Evolutionary conservation across 2,329 filamentous ascomycete species (phyloP), one percentile per base, ranked within the genome.

Genomic region (Neopestalotiopsis clavispora): DNA sequence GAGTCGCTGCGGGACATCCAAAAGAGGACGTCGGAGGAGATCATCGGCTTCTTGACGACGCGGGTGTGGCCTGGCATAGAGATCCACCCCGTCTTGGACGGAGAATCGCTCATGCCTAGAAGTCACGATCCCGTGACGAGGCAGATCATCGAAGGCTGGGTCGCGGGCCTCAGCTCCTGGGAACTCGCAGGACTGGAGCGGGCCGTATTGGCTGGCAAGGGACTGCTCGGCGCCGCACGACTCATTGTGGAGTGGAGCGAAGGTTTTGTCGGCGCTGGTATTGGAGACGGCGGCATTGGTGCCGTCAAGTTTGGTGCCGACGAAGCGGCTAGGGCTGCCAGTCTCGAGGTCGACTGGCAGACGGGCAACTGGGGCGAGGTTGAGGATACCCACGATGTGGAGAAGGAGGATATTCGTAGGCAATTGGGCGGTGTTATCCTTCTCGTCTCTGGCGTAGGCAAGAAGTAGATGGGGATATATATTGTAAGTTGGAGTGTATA

Each of bases 331-430:
- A 85, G 87, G 75, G 91, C 92, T 14, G 90, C 92, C 5, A 97
- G 89, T 75, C 79, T 97, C 57, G 96, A 99, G 84, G 94, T 97
- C 17, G 86, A 89, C 72, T 98, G 94, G 91, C 96, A 99, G 86
- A 97, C 91, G 1, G 84, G 88, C 34, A 91, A 92, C 81, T 98
- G 96, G 95, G 96, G 96, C 9, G 95, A 97, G 84, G 96, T 99
- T 0, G 96, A 99, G 80, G 95, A 99, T 81, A 97, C 95, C 34
- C 96, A 99, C 81, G 96, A 99, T 84, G 96, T 99, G 1, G 92
- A 97, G 75, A 93, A 91, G 80, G 95, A 97, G 80, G 96, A 99
- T 80, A 74, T 98, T 72, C 88, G 90, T 77, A 87, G 95, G 75
- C 96, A 98, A 82, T 83, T 98, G 69, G 96, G 95, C 14, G 97